phyloP scores from a whole-genome alignment of 352 stramenopile genomes.

The Pythium sp. region DNA sequence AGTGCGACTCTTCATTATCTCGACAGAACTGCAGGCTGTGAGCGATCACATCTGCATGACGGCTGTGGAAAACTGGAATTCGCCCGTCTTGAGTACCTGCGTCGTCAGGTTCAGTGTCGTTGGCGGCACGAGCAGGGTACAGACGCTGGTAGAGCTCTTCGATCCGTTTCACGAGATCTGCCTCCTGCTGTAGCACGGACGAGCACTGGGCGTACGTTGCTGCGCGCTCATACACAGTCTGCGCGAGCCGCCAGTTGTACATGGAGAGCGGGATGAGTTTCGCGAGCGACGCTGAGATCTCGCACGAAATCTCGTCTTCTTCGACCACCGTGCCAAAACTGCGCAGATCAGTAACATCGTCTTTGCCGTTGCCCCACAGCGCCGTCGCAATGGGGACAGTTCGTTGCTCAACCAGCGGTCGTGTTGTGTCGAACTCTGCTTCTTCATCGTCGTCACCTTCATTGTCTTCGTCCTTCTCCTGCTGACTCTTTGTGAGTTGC shows the following conservation, averaged over 20 bases:
- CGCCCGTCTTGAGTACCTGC: conserved; percentile 13
- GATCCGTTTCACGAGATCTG: conserved; percentile 35
- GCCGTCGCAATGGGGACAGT: conserved; percentile 7
- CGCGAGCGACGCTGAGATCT: conserved; percentile 45
- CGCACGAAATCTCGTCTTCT: conserved; percentile 72
- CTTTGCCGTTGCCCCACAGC: conserved; percentile 18
- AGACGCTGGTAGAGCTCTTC: conserved; percentile 59
- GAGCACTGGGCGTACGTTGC: conserved; percentile 49
- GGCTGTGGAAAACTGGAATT: conserved; percentile 29
- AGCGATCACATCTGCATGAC: conserved; percentile 46
- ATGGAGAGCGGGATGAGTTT: conserved; percentile 62
- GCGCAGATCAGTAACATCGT: conserved; percentile 21
- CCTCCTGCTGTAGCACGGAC: conserved; percentile 48
- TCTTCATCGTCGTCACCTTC: conserved; percentile 1
- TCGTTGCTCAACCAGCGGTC: neutral
- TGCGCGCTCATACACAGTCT: conserved; percentile 59
- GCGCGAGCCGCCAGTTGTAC: conserved; percentile 65
- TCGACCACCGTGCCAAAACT: conserved; percentile 57
- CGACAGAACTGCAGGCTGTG: conserved; percentile 36
- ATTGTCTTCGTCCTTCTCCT: conserved; percentile 17
- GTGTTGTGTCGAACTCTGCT: neutral
- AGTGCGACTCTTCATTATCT: conserved; percentile 17
- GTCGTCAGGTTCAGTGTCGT: conserved; percentile 6
- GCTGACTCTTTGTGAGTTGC: conserved; percentile 22
- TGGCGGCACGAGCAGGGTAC: conserved; percentile 25